Conservation (phyloP, 2,329 filamentous ascomycete genomes). For the Phaeosphaeriaceae sp. region DNA sequence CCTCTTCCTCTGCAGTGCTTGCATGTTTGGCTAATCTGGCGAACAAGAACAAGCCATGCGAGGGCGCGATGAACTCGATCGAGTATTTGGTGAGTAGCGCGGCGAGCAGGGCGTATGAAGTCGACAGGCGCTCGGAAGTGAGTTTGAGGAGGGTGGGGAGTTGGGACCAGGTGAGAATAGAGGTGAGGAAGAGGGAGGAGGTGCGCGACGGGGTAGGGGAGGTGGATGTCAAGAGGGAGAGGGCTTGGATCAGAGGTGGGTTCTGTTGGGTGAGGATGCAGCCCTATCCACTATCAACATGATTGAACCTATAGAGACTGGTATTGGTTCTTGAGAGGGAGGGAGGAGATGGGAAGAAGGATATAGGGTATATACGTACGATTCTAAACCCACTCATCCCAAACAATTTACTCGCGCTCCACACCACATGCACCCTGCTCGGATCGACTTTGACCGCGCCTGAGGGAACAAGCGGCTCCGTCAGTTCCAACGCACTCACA, state of each 20-base stretch:
- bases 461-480: slow-evolving; percentile 34
- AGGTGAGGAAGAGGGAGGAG: slow-evolving; percentile 25
- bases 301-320: background rate
- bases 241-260: slow-evolving; percentile 25
- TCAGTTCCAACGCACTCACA: slow-evolving; percentile 33
- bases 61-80: slow-evolving; percentile 29
- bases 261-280: slow-evolving; percentile 41
- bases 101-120: slow-evolving; percentile 27
- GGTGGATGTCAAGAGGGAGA: slow-evolving; percentile 21
- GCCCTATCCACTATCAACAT: slow-evolving; percentile 25
- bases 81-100: slow-evolving; percentile 16
- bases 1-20: slow-evolving; percentile 25
- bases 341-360: no score
- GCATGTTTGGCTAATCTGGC: slow-evolving; percentile 26
- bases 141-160: slow-evolving; percentile 35
- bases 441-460: slow-evolving; percentile 43
- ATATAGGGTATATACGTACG: slow-evolving; percentile 17
- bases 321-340: no score
- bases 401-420: slow-evolving; percentile 41
- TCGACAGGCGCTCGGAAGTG: slow-evolving; percentile 29
- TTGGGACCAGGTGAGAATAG: slow-evolving; percentile 33
- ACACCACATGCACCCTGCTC: slow-evolving; percentile 38
- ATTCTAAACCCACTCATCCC: slow-evolving; percentile 37
- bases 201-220: no score
- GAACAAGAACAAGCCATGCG: slow-evolving; percentile 38